Evolutionary conservation across 2,329 filamentous ascomycete species (phyloP).

Genomic region (Exophiala sp.): DNA sequence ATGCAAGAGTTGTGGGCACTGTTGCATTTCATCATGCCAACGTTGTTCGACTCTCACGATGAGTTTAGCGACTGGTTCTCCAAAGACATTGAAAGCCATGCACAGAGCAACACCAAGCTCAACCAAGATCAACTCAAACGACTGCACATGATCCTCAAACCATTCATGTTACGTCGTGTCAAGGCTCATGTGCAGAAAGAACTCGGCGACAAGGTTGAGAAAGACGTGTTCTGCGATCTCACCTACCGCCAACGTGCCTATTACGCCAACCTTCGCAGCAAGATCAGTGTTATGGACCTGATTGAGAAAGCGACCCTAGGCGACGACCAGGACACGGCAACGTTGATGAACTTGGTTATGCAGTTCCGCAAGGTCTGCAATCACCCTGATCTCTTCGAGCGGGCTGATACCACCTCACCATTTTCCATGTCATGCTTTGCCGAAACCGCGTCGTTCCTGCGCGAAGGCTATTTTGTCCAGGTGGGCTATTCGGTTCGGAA

Average conservation of each 20-base stretch:
- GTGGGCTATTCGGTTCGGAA: constrained; percentile 85
- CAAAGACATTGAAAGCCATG: constrained; percentile 82
- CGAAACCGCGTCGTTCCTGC: constrained; percentile 89
- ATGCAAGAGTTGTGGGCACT: constrained; percentile 99
- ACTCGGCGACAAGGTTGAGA: constrained; percentile 95
- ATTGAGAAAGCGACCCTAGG: constrained; percentile 95
- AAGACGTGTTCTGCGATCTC: constrained; percentile 92
- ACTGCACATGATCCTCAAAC: constrained; percentile 97
- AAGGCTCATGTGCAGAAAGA: constrained; percentile 99
- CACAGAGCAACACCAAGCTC: constrained; percentile 97
- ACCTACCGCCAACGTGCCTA: constrained; percentile 93
- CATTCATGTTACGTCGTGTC: constrained; percentile 98
- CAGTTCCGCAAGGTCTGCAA: constrained; percentile 99
- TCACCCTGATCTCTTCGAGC: constrained; percentile 93
- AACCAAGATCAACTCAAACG: constrained; percentile 97
- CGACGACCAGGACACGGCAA: constrained; percentile 90
- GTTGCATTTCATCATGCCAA: constrained; percentile 99
- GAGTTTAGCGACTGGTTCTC: constrained; percentile 51
- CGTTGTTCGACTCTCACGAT: constrained; percentile 66
- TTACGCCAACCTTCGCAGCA: constrained; percentile 86
- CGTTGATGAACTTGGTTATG: constrained; percentile 98
- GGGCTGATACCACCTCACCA: constrained; percentile 83
- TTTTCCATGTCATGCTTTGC: constrained; percentile 81
- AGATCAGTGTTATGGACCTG: constrained; percentile 97
- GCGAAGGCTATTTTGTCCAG: constrained; percentile 72